Conservation (phyloP, 2,329 filamentous ascomycete species). For the Berkeleyomyces rouxiae region DNA sequence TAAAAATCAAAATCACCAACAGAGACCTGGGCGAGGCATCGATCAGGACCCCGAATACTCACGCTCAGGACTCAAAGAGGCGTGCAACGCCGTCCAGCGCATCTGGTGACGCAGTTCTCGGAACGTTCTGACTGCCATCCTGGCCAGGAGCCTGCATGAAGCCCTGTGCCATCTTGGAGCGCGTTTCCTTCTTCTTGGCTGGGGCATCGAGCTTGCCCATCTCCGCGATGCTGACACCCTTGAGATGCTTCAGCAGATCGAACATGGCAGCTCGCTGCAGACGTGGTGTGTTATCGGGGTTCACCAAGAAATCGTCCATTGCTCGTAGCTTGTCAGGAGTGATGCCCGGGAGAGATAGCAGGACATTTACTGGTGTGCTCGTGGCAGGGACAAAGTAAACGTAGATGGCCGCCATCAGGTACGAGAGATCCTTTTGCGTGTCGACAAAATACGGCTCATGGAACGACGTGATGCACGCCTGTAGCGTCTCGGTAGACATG, state of each 20-base stretch:
- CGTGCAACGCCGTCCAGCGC: constrained; percentile 38
- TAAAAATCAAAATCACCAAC: background rate
- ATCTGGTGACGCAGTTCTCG: constrained; percentile 29
- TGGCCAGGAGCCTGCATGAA: constrained; percentile 42
- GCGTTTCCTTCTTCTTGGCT: constrained; percentile 28
- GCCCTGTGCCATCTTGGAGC: constrained; percentile 47
- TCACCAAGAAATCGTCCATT: constrained; percentile 43
- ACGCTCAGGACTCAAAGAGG: constrained; percentile 27
- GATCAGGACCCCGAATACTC: background rate
- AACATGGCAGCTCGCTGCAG: constrained; percentile 69
- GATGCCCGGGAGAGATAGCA: constrained; percentile 69
- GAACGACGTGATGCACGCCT: constrained; percentile 75
- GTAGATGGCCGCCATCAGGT: constrained; percentile 73
- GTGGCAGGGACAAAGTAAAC: constrained; percentile 56
- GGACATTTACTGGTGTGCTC: constrained; percentile 52
- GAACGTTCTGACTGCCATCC: constrained; percentile 7
- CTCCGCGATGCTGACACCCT: constrained; percentile 85
- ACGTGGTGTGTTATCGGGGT: constrained; percentile 44
- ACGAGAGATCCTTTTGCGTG: constrained; percentile 78
- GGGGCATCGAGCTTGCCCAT: constrained; percentile 64
- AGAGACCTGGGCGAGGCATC: background rate
- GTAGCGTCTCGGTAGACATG: constrained; percentile 74
- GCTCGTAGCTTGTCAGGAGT: constrained; percentile 48
- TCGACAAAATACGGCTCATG: constrained; percentile 96
- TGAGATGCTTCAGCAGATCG: constrained; percentile 68